A percentile compares a stretch with the other conserved stretches of the same genome.
Conservation (phyloP, 1,139 yeast genomes). For the Suhomyces anneliseae region DNA sequence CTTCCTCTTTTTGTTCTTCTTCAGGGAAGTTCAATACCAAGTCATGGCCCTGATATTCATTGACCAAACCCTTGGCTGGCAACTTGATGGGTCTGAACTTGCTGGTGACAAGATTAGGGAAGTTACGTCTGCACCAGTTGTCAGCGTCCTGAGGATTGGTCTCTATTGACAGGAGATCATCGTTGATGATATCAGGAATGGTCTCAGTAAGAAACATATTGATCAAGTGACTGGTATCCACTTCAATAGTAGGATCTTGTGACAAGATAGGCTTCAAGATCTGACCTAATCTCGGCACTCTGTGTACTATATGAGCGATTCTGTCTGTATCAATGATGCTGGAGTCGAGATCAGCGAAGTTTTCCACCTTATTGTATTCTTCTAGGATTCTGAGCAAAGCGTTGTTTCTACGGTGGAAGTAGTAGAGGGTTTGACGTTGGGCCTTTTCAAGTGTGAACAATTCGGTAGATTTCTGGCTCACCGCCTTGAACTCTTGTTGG, state of each 20-base stretch:
- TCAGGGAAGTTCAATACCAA: constrained; percentile 12
- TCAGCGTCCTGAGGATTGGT: constrained; percentile 43
- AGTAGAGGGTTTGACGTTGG: constrained; percentile 36
- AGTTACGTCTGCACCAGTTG: constrained; percentile 41
- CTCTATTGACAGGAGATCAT: constrained; percentile 37
- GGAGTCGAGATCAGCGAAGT: not conserved
- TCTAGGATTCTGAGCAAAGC: constrained; percentile 35
- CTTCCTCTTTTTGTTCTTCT: constrained; percentile 1
- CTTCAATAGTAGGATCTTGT: constrained; percentile 1
- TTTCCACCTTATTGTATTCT: constrained; percentile 17
- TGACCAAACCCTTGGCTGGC: constrained; percentile 11
- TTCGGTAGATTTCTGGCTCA: constrained; percentile 23
- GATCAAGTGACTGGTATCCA: constrained; percentile 14
- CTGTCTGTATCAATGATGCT: not conserved
- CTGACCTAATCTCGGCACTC: constrained; percentile 8
- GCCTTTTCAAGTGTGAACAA: constrained; percentile 34
- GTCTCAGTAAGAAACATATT: constrained; percentile 27
- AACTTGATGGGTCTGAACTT: constrained; percentile 37
- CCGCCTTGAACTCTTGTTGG: constrained; percentile 27
- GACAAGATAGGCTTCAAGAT: constrained; percentile 6
- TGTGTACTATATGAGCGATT: constrained; percentile 2
- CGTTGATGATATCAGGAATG: constrained; percentile 40
- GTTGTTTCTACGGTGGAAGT: constrained; percentile 40
- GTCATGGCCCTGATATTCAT: constrained; percentile 13
- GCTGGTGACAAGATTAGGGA: constrained; percentile 35